Conservation (phyloP, 108 stramenopile species). For the Nitzschia putrida region DNA sequence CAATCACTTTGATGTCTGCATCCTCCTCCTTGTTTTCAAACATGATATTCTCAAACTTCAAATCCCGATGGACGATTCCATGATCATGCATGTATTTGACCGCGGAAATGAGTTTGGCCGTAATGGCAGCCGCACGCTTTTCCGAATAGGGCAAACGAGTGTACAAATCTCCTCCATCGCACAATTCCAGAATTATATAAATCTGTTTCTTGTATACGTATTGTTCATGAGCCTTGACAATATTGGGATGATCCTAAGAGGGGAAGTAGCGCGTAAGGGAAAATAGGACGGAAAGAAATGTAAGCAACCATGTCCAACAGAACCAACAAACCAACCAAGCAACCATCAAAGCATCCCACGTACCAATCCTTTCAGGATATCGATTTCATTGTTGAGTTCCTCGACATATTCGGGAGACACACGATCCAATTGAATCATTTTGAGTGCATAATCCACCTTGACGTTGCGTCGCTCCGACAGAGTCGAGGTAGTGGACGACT, state of each 20-base stretch:
- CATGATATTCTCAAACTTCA: conserved; percentile 57
- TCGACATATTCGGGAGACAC: conserved; percentile 62
- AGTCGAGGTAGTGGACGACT: neutral
- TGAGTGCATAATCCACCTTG: conserved; percentile 61
- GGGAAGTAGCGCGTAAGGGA: neutral
- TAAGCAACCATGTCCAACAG: neutral
- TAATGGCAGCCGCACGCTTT: conserved; percentile 61
- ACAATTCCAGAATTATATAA: conserved; percentile 81
- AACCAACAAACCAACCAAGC: too few species aligned
- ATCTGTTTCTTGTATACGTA: conserved; percentile 69
- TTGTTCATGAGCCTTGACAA: conserved; percentile 88
- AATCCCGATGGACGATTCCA: conserved; percentile 88
- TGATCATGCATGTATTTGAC: conserved; percentile 89
- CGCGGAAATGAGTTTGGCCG: conserved; percentile 61
- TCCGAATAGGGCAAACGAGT: conserved; percentile 67
- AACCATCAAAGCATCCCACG: too few species aligned
- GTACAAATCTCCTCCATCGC: conserved; percentile 77
- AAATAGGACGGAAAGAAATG: too few species aligned
- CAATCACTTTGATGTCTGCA: conserved; percentile 69
- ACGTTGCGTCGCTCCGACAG: conserved; percentile 5
- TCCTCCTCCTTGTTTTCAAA: conserved; percentile 53
- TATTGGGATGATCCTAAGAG: conserved; percentile 88
- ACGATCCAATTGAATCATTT: conserved; percentile 61
- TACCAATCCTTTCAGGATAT: conserved; percentile 64
- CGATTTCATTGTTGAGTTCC: conserved; percentile 89